phyloP scores from a whole-genome alignment of 2,329 filamentous ascomycete genomes.

The Furcasterigmium sp. region DNA sequence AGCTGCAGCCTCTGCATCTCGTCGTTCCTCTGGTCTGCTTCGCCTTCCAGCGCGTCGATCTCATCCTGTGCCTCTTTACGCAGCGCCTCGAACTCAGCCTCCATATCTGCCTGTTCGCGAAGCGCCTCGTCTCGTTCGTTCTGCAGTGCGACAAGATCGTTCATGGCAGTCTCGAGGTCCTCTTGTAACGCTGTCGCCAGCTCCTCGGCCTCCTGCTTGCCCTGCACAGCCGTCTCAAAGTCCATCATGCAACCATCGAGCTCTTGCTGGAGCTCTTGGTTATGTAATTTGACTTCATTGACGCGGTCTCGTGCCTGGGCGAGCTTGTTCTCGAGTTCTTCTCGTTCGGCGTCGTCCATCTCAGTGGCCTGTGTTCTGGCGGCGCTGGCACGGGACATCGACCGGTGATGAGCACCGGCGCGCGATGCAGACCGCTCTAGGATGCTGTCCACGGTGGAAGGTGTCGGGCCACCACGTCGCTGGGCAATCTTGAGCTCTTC shows the following conservation, averaged over 20 bases:
- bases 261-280: slow-evolving; percentile 81
- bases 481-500: slow-evolving; percentile 91
- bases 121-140: slow-evolving; percentile 83
- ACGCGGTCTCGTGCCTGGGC: slow-evolving; percentile 81
- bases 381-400: slow-evolving; percentile 69
- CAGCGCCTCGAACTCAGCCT: slow-evolving; percentile 56
- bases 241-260: slow-evolving; percentile 76
- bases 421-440: slow-evolving; percentile 92
- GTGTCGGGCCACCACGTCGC: slow-evolving; percentile 59
- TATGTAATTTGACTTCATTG: slow-evolving; percentile 80
- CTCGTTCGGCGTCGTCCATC: slow-evolving; percentile 71
- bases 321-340: slow-evolving; percentile 80
- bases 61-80: slow-evolving; percentile 61
- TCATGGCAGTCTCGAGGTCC: slow-evolving; percentile 72
- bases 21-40: slow-evolving; percentile 66
- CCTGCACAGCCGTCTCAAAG: slow-evolving; percentile 66
- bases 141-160: slow-evolving; percentile 74
- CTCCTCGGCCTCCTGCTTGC: slow-evolving; percentile 56
- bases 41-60: slow-evolving; percentile 61
- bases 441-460: slow-evolving; percentile 77
- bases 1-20: slow-evolving; percentile 65
- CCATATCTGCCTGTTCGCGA: slow-evolving; percentile 55
- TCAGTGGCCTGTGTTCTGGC: slow-evolving; percentile 54
- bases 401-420: slow-evolving; percentile 62
- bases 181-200: slow-evolving; percentile 62